These are phyloP conservation scores for Penicillium mononematosum DNA, from an alignment of 495 filamentous ascomycete genomes.

Conservation along the genomic window DNA sequence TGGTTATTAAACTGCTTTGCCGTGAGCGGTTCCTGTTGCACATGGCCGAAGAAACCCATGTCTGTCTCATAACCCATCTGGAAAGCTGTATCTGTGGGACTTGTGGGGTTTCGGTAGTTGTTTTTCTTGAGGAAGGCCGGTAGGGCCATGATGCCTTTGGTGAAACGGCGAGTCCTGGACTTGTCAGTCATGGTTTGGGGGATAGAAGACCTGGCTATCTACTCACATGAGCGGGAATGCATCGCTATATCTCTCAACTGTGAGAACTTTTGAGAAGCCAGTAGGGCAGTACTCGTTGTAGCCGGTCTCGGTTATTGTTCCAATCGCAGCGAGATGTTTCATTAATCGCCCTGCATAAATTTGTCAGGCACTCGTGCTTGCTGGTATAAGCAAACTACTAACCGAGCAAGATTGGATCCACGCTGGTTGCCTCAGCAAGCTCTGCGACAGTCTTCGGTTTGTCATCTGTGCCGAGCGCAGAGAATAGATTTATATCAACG, in stretches of 20 bases:
- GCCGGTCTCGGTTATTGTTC: constrained; percentile 39
- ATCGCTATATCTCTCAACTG: constrained; percentile 30
- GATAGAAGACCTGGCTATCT: background rate
- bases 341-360: constrained; percentile 29
- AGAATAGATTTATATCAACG: constrained; percentile 26
- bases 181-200: background rate
- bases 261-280: constrained; percentile 37
- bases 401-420: constrained; percentile 26
- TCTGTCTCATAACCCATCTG: constrained; percentile 10
- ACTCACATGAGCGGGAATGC: constrained; percentile 26
- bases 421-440: constrained; percentile 23
- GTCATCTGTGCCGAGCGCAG: constrained; percentile 20
- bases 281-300: constrained; percentile 38
- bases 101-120: constrained; percentile 16
- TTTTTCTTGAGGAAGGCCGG: constrained; percentile 15
- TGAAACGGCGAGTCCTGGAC: constrained; percentile 23
- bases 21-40: constrained; percentile 7
- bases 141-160: constrained; percentile 16
- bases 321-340: constrained; percentile 48
- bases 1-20: constrained; percentile 36
- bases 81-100: constrained; percentile 14
- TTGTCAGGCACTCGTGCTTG: background rate
- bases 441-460: constrained; percentile 18
- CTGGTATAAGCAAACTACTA: background rate
- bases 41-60: constrained; percentile 4